Percentiles rank a stretch among this genome's conserved stretches.
These are phyloP conservation scores for Prunus campanulata DNA, from an alignment of 306 rosid genomes.

Conservation along the genomic window DNA sequence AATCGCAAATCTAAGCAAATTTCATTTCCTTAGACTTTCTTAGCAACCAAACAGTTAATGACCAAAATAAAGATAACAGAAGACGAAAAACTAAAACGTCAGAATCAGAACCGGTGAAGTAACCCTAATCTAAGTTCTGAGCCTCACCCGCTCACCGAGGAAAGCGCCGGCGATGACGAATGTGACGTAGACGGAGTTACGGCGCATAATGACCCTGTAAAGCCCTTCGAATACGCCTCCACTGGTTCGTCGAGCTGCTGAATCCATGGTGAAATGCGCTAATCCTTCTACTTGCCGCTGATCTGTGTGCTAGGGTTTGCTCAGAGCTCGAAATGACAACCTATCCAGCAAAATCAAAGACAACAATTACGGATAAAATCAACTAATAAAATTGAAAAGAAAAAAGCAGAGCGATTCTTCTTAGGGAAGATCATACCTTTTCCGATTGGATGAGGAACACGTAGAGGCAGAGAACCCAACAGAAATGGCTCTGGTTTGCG, in stretches of 20 bases:
- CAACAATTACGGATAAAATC: not conserved
- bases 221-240: constrained; percentile 73
- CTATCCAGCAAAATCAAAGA: not conserved
- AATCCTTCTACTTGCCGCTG: constrained; percentile 8
- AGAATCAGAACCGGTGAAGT: not conserved
- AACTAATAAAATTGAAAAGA: not conserved
- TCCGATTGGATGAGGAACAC: not conserved
- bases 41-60: not conserved
- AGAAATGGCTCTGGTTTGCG: not conserved
- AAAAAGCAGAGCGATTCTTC: not conserved
- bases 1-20: not conserved
- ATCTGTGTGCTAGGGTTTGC: constrained; percentile 35
- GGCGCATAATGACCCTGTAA: constrained; percentile 72
- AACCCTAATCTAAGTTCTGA: not conserved
- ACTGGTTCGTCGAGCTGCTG: constrained; percentile 48
- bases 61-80: not conserved
- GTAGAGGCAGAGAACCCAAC: not conserved
- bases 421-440: not conserved
- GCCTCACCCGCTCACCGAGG: constrained; percentile 72
- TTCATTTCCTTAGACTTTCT: not conserved
- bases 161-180: constrained; percentile 81
- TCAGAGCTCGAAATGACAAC: not conserved
- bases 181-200: constrained; percentile 69
- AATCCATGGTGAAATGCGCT: constrained; percentile 41
- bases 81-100: not conserved